Percentiles rank a stretch among this genome's conserved stretches.
Conservation (phyloP, 2,329 filamentous ascomycete species). For the Albifimbria verrucaria region DNA sequence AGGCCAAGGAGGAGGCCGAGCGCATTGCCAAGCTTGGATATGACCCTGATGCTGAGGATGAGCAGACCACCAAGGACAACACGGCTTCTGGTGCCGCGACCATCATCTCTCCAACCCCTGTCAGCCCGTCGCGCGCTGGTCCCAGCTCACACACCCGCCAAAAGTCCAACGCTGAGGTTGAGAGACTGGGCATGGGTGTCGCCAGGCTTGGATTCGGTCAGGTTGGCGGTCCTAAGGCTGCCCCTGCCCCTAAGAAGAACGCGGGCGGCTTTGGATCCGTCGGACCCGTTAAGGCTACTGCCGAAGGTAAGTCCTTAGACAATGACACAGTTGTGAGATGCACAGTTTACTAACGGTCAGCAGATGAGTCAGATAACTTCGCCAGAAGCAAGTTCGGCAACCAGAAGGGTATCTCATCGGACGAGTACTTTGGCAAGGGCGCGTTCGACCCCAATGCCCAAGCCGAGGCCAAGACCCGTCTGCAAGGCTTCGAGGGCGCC, state of each 20-base stretch:
- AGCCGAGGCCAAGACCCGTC: constrained; percentile 79
- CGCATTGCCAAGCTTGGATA: constrained; percentile 94
- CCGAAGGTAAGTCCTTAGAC: constrained; percentile 54
- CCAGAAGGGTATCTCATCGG: constrained; percentile 95
- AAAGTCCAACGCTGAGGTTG: constrained; percentile 74
- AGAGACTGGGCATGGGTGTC: constrained; percentile 87
- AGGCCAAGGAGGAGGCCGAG: constrained; percentile 95
- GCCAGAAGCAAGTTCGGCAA: constrained; percentile 83
- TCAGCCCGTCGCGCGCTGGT: constrained; percentile 61
- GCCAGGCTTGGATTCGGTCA: constrained; percentile 85
- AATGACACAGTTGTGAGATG: neutral
- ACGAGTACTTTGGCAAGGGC: constrained; percentile 96
- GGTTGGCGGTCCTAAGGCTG: constrained; percentile 62
- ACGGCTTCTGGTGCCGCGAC: constrained; percentile 53
- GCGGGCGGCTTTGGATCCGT: constrained; percentile 85
- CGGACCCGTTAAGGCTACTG: constrained; percentile 66
- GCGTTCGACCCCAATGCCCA: constrained; percentile 77
- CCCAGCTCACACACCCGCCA: constrained; percentile 54
- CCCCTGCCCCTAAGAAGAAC: constrained; percentile 63
- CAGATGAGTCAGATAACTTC: constrained; percentile 76
- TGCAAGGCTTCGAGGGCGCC: constrained; percentile 91
- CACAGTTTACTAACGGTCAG: constrained; percentile 7
- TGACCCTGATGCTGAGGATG: constrained; percentile 82
- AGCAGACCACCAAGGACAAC: constrained; percentile 40
- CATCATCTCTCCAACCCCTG: constrained; percentile 71